Base-by-base conservation (phyloP, 176 grass and related monocot species). In the Dendrocalamus sinicus region DNA sequence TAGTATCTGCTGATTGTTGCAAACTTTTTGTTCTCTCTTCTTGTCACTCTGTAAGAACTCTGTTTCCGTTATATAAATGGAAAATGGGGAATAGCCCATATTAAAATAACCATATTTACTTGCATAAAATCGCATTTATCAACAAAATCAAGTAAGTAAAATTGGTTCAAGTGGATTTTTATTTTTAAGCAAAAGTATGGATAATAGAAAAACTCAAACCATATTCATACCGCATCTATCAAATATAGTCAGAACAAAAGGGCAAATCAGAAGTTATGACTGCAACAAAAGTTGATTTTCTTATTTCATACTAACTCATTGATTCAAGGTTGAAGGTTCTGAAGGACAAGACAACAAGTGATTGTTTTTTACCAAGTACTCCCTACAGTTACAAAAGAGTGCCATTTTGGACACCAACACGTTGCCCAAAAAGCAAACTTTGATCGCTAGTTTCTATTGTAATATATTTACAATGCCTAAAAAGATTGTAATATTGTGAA, bases 181-280 rank as follows among this genome's bases (percentile, higher is more conserved):
- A 71, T 28, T 55, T 47, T 32, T 37, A 67, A 68, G 11, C 0
- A 52, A 63, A 75, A 23, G 26, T 2, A 85, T 5, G 60, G 17
- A 76, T 43, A 22, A 12, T 19, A 45, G 37, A 53, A 23, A 59
- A 82, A 72, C 23, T 17, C 48, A 43, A 37, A 44, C 12, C 8
- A 70, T 69, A 32, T 74, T 54, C 13, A 65, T 53, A 84, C 28
- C 28, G n/a, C 26, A 37, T 8, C 14, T 17, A 62, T 50, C 26
- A 70, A 70, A 52, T 72, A 52, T 72, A 72, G 14, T 86, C 14
- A 48, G 26, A 70, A 71, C 12, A 58, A 62, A 86, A 80, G 26
- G 52, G 57, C 13, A 51, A 63, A 75, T 22, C 55, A 63, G 5
- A 72, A 63, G 43, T 26, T 79, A 72, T 5, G 16, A 52, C 28